Evolutionary conservation across 495 filamentous ascomycete species (phyloP), one percentile per base, ranked within the genome.

Genomic region (Penicillium macrosclerotiorum): DNA sequence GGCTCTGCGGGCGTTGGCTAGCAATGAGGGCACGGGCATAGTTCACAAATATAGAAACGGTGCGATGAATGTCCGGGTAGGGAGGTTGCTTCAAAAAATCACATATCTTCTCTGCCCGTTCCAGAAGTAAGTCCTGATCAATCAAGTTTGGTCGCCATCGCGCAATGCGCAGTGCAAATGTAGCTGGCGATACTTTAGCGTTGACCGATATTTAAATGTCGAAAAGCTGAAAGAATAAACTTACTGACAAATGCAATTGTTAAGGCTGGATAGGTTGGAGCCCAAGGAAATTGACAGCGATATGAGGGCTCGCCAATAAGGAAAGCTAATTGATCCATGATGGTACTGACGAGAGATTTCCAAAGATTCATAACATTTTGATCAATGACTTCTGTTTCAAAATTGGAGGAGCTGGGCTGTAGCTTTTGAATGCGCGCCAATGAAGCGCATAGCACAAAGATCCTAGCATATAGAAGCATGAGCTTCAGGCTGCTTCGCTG

Each of bases 191-290:
- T 11, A 4, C 13, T 11, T 57, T 42, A 46, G 36, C 30, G n/a
- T n/a, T n/a, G n/a, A n/a, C n/a, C n/a, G n/a, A n/a, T n/a, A n/a
- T n/a, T n/a, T n/a, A n/a, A n/a, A 2, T 25, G 14, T 29, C 17
- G 14, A 19, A 30, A 16, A 3, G 24, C 1, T 39, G 8, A 5
- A 16, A 14, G 23, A 4, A 14, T 11, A 12, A 18, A 69, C 69
- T 65, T 55, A 72, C 69, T 68, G 32, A 72, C 64, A 52, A 72
- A 72, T 1, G 69, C 67, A 23, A 72, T 63, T 1, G 67, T 72
- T 25, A 72, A 39, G 17, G 65, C 63, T 16, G 69, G 65, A 29
- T 72, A 72, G 3, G 69, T 72, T 20, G 69, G 69, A 1, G 65
- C 59, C 69, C 69, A 72, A 13, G 60, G 46, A 20, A 71, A 29